These are phyloP conservation scores for Xylaria sp. DNA, from an alignment of 2,329 filamentous ascomycete genomes.

Conservation along the genomic window DNA sequence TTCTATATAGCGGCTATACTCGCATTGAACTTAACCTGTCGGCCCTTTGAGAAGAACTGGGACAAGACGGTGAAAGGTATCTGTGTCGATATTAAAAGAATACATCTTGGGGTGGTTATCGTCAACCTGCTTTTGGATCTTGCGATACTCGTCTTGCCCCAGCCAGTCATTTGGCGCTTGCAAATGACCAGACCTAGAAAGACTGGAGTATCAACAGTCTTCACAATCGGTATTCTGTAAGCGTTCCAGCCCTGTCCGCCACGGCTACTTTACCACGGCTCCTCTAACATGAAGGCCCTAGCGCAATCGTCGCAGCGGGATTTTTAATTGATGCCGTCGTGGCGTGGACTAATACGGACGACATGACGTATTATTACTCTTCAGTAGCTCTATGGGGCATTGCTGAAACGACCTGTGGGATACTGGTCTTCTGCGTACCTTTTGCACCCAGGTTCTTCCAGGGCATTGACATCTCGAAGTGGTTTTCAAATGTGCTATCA, in stretches of 20 bases:
- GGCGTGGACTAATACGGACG: constrained; percentile 20
- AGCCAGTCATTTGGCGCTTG: constrained; percentile 23
- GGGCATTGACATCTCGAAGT: neutral
- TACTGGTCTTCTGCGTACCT: constrained; percentile 31
- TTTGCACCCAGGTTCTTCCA: constrained; percentile 18
- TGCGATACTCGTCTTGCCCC: constrained; percentile 24
- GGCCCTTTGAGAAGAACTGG: constrained; percentile 18
- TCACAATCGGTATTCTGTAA: constrained; percentile 26
- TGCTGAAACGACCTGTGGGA: constrained; percentile 33
- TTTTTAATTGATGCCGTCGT: constrained; percentile 24
- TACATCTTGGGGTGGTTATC: constrained; percentile 17
- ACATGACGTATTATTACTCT: constrained; percentile 36
- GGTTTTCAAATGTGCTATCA: neutral
- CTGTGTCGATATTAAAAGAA: constrained; percentile 16
- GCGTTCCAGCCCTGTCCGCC: too few relatives aligned
- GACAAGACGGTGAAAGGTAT: constrained; percentile 22
- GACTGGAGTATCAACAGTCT: constrained; percentile 19
- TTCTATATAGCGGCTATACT: constrained; percentile 6
- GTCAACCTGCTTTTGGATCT: constrained; percentile 19
- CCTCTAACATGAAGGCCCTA: constrained; percentile 9
- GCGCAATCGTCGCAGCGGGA: constrained; percentile 19
- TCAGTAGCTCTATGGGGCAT: constrained; percentile 30
- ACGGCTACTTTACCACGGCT: too few relatives aligned
- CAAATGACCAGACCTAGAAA: constrained; percentile 14
- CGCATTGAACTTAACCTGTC: constrained; percentile 24